Base-by-base conservation (phyloP, 805 yeast species). In the Tanozyma kutaoensis region DNA sequence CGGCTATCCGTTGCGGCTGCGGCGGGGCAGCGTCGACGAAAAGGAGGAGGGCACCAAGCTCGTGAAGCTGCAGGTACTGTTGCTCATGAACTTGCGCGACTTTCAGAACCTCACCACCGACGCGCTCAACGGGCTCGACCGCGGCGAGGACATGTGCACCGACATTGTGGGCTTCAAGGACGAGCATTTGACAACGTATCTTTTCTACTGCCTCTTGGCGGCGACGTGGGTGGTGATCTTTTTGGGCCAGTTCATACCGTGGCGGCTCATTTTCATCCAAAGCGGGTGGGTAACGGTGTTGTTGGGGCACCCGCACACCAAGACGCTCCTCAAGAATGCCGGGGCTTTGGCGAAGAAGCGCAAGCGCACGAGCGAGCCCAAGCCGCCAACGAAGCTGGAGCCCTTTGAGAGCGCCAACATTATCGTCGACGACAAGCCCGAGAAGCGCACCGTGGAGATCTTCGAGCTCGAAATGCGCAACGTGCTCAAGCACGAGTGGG, bases 131-230 rank as follows among this genome's bases (percentile, higher is more conserved):
- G 42, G 60, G 0, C 51, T 70, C 27, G 73, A 74, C 13, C 48
- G 53, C 12, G 47, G 67, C 6, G 84, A 79, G 31, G 52, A 52
- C 20, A 62, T 72, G 29, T 55, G 73, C 39, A 65, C 59, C 38
- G 77, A 75, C 9, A 62, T 76, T 4, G 78, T 78, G 16, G 77
- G 77, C 8, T 82, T 82, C 43, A 62, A 60, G 36, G 78, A 81
- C 45, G 93, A 81, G 38, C 58, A 68, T 24, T 48, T 59, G 15
- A 69, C 91, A 1, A 76, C 91, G 0, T 55, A 70, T 5, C 41
- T 79, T n/a, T 60, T 64, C 36, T 58, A 58, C 35, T 52, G 52
- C 1, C 42, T 55, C 6, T 33, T 50, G 11, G 37, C 34, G 8
- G 47, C 46, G 4, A 38, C 64, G 1, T 36, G 51, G 4, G 47